Evolutionary conservation across 1,139 yeast species (phyloP).

Genomic region (Suhomyces choctaworum): DNA sequence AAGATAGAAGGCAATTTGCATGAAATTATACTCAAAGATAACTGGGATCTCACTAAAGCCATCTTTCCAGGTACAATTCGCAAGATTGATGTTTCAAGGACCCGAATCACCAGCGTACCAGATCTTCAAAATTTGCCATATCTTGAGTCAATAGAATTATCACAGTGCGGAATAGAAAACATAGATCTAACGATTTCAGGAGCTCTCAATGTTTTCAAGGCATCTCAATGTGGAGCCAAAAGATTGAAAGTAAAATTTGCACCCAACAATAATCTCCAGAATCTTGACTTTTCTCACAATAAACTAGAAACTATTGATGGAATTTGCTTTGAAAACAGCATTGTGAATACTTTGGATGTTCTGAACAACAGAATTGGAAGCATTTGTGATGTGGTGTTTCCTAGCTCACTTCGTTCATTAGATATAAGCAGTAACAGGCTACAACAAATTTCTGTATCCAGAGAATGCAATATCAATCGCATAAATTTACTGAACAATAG

Average conservation of each 20-base stretch:
- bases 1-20: not conserved
- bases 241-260: constrained; percentile 7
- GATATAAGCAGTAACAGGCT: constrained; percentile 11
- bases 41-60: not conserved
- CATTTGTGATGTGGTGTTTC: constrained; percentile 6
- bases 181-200: constrained; percentile 4
- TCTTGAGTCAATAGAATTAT: constrained; percentile 1
- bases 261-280: constrained; percentile 2
- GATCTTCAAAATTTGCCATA: not conserved
- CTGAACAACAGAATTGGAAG: constrained; percentile 12
- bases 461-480: constrained; percentile 2
- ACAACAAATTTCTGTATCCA: constrained; percentile 1
- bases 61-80: constrained; percentile 1
- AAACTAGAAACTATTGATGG: constrained; percentile 4
- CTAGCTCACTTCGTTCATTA: constrained; percentile 4
- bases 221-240: constrained; percentile 7
- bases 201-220: constrained; percentile 3
- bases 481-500: constrained; percentile 12
- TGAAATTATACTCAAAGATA: not conserved
- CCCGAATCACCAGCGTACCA: constrained; percentile 5
- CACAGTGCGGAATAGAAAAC: constrained; percentile 2
- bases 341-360: constrained; percentile 5
- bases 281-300: constrained; percentile 11
- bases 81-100: constrained; percentile 1
- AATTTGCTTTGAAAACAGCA: constrained; percentile 7